Conservation (phyloP, 345 rosid species). For the Populus tremula region DNA sequence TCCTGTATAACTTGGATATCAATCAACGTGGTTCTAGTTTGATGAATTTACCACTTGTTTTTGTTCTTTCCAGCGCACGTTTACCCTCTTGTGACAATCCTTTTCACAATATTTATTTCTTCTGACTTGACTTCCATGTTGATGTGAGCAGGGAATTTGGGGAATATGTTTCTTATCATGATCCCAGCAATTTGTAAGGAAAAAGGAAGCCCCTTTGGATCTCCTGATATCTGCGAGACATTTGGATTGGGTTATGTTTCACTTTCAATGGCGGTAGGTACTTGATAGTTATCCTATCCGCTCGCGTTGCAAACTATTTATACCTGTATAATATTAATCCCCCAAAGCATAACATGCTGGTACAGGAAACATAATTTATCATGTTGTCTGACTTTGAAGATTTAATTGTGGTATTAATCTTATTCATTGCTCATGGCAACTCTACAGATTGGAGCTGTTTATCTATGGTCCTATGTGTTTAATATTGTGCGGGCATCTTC, state of each 20-base stretch:
- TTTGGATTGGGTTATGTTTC: constrained; percentile 56
- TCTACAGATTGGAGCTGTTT: constrained; percentile 56
- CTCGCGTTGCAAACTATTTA: too few relatives aligned
- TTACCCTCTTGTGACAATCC: too few relatives aligned
- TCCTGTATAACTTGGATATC: too few relatives aligned
- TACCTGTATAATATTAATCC: too few relatives aligned
- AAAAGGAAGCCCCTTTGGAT: constrained; percentile 60
- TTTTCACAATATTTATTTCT: background rate
- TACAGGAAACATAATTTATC: too few relatives aligned
- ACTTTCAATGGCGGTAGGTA: constrained; percentile 66
- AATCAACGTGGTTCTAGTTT: too few relatives aligned
- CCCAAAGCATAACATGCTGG: too few relatives aligned
- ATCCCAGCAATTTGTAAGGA: constrained; percentile 73
- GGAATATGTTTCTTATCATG: constrained; percentile 58
- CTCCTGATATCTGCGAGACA: constrained; percentile 44
- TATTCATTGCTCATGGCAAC: too few relatives aligned
- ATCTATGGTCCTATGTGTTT: constrained; percentile 58
- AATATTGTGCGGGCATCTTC: constrained; percentile 47
- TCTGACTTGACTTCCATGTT: background rate
- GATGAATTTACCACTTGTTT: too few relatives aligned
- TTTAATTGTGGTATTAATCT: background rate
- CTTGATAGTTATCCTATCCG: too few relatives aligned
- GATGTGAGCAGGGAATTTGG: constrained; percentile 51
- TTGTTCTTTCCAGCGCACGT: too few relatives aligned
- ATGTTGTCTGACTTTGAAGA: too few relatives aligned